phyloP scores from a whole-genome alignment of 179 eudicot genomes.

The Sideroxylon spinosum region DNA sequence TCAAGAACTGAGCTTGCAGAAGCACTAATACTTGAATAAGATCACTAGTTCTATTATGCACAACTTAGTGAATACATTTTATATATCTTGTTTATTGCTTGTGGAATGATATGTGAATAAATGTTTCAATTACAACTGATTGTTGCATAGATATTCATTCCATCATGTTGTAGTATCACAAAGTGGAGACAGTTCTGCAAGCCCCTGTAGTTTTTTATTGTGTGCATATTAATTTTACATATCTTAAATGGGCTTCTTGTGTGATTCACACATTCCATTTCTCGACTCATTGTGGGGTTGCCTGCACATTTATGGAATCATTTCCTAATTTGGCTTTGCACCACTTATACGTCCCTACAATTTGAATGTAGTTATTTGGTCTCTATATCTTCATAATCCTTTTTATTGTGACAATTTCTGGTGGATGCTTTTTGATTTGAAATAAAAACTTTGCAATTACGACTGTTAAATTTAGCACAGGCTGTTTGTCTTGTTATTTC shows the following conservation, averaged over 20 bases:
- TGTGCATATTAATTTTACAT: neutral
- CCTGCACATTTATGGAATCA: neutral
- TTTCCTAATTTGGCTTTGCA: neutral
- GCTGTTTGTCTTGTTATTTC: neutral
- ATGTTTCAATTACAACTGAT: neutral
- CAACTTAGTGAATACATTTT: no score
- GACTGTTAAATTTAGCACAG: neutral
- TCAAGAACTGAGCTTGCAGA: neutral
- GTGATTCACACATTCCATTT: neutral
- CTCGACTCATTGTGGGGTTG: neutral
- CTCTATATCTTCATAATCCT: neutral
- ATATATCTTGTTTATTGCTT: conserved; percentile 2
- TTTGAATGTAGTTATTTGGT: neutral
- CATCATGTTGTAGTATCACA: neutral
- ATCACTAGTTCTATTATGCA: neutral
- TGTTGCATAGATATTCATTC: neutral
- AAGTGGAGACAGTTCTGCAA: neutral
- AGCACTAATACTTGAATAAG: neutral
- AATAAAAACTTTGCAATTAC: neutral
- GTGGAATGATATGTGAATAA: neutral
- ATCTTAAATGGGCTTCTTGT: neutral
- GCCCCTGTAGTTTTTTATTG: neutral
- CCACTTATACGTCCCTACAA: neutral
- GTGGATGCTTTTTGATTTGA: neutral
- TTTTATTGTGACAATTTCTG: neutral